Base-by-base conservation (phyloP, 2,329 filamentous ascomycete species). In the Xylaria sp. region DNA sequence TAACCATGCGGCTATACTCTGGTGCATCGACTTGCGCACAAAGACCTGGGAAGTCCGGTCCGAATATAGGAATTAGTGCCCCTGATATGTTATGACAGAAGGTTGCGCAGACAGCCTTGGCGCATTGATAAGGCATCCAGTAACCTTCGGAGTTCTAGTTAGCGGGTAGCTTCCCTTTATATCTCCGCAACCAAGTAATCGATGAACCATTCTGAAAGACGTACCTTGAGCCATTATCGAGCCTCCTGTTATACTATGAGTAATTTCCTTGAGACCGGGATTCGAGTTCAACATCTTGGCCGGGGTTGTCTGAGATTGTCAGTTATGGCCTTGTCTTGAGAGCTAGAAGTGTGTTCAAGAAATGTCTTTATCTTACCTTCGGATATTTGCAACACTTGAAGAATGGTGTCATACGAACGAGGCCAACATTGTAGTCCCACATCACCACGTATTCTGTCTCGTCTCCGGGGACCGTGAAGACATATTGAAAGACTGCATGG, bases 351-450 rank as follows among this genome's bases (percentile, higher is more conserved):
- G 49, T n/a, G 11, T 2, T 8, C 12, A 23, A 33, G 19, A 17
- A 19, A 3, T 45, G 46, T 47, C 5, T 5, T n/a, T 25, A 28
- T 17, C 81, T 73, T 75, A 93, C 94, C 87, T 99, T 99, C 67
- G 89, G 85, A 73, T 94, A 94, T 67, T 90, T 88, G 74, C 89
- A 89, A 68, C 91, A 93, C 76, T 97, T 97, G 84, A 98, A 98
- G 74, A 98, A 92, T 28, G 93, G 91, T 2, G 94, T 97, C 77
- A 96, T 96, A 65, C 94, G 89, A 65, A 98, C 94, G 31, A 98
- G 88, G 8, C 95, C 95, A 65, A 94, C 87, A 71, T 96, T 94
- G 79, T 97, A 97, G 77, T 99, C 95, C 95, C 95, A 99, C 87
- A 97, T 93, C 64, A 98, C 88, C 0, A 86, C 87, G 75, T 90